These are phyloP conservation scores for Capronia coronata DNA, from an alignment of 2,329 filamentous ascomycete species.

Conservation along the genomic window DNA sequence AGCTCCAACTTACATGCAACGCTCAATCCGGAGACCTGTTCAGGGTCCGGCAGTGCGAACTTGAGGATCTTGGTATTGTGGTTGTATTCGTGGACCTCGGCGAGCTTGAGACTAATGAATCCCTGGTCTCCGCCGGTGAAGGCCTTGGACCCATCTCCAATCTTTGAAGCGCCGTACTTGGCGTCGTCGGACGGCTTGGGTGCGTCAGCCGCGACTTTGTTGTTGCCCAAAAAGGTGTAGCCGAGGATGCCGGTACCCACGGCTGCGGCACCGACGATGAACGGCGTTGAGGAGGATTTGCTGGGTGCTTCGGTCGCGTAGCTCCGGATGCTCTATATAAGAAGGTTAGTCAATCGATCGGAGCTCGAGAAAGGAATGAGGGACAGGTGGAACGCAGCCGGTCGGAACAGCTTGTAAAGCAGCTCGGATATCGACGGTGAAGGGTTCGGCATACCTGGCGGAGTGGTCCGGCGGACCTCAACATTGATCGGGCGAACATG, in stretches of 20 bases:
- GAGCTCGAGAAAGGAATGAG: not conserved
- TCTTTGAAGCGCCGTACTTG: conserved; percentile 9
- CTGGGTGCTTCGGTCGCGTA: conserved; percentile 64
- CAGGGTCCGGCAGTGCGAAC: conserved; percentile 77
- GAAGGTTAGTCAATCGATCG: conserved; percentile 7
- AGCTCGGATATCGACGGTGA: not conserved
- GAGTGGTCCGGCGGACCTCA: conserved; percentile 59
- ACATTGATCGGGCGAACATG: conserved; percentile 63
- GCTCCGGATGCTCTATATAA: conserved; percentile 53
- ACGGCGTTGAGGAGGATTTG: conserved; percentile 42
- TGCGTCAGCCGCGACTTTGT: conserved; percentile 31
- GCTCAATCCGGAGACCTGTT: conserved; percentile 74
- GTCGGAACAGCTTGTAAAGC: not conserved
- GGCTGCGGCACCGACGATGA: conserved; percentile 44
- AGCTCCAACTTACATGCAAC: conserved; percentile 57
- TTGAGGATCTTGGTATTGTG: conserved; percentile 92
- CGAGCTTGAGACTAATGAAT: conserved; percentile 73
- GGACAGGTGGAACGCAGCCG: not conserved
- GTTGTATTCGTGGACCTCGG: conserved; percentile 72
- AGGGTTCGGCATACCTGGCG: conserved; percentile 48
- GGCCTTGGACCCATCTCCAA: conserved; percentile 35
- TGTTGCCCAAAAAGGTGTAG: conserved; percentile 38
- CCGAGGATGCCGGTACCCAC: conserved; percentile 55
- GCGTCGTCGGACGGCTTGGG: conserved; percentile 19
- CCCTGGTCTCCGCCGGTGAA: conserved; percentile 86